phyloP scores from a whole-genome alignment of 2,329 filamentous ascomycete species.

The Trichoderma sp. region DNA sequence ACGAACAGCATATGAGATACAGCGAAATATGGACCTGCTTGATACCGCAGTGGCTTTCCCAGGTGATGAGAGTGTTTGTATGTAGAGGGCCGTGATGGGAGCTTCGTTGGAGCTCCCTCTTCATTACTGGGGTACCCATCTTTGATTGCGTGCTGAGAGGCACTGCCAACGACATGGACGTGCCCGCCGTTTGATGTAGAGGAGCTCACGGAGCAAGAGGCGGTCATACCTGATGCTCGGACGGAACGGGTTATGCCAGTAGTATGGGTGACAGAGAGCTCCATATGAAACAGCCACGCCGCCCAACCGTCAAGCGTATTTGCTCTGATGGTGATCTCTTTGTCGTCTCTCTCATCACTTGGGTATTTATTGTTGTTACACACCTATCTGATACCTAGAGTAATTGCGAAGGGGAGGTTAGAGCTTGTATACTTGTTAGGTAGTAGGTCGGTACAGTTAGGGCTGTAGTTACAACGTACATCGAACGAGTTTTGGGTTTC shows the following conservation, averaged over 20 bases:
- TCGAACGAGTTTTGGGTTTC: slow-evolving; percentile 19
- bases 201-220: slow-evolving; percentile 7
- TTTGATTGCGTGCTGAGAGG: neutral
- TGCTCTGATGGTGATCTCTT: no score
- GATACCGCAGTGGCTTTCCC: neutral
- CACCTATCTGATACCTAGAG: no score
- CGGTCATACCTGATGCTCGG: neutral
- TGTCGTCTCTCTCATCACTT: no score
- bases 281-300: neutral
- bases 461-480: neutral
- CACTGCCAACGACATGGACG: no score
- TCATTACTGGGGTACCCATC: neutral
- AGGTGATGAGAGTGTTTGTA: neutral
- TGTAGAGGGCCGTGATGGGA: neutral
- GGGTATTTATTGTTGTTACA: no score
- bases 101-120: neutral
- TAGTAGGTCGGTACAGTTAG: no score
- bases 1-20: slow-evolving; percentile 12
- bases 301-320: neutral
- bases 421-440: neutral
- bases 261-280: neutral
- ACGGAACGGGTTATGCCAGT: neutral
- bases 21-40: slow-evolving; percentile 16
- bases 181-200: neutral
- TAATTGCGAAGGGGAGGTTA: no score